These are phyloP conservation scores for Pouteria glomerata DNA, from an alignment of 148 eudicot species.

Conservation along the genomic window DNA sequence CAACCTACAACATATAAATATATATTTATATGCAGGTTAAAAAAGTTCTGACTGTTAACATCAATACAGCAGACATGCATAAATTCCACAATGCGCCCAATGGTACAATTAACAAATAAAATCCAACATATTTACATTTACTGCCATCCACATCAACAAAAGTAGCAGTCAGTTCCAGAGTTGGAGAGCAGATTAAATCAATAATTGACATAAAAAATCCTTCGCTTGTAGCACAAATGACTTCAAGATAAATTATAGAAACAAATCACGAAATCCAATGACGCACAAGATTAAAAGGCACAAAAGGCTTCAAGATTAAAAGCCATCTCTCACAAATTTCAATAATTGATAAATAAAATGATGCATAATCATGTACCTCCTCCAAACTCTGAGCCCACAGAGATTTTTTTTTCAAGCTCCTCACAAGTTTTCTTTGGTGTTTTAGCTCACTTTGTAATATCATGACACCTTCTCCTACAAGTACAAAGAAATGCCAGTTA, in stretches of 20 bases:
- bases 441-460: slow-evolving; percentile 78
- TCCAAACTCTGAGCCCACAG: slow-evolving; percentile 88
- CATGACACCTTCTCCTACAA: slow-evolving; percentile 66
- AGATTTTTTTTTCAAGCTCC: slow-evolving; percentile 83
- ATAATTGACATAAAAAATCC: neutral
- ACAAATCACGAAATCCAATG: no score
- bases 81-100: neutral
- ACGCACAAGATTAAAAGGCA: no score
- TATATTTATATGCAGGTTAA: neutral
- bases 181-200: neutral
- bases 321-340: neutral
- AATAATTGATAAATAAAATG: slow-evolving; percentile 1
- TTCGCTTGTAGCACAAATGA: neutral
- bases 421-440: slow-evolving; percentile 76
- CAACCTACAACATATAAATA: slow-evolving; percentile 56
- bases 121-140: slow-evolving; percentile 5
- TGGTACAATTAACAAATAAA: neutral
- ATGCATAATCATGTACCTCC: slow-evolving; percentile 47
- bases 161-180: neutral
- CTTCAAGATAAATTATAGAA: neutral
- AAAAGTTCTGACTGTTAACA: neutral
- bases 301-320: no score
- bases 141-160: neutral
- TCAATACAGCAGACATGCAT: neutral
- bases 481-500: slow-evolving; percentile 3